phyloP scores from a whole-genome alignment of 1,139 yeast species.

The Zygosaccharomyces pseudobailii region DNA sequence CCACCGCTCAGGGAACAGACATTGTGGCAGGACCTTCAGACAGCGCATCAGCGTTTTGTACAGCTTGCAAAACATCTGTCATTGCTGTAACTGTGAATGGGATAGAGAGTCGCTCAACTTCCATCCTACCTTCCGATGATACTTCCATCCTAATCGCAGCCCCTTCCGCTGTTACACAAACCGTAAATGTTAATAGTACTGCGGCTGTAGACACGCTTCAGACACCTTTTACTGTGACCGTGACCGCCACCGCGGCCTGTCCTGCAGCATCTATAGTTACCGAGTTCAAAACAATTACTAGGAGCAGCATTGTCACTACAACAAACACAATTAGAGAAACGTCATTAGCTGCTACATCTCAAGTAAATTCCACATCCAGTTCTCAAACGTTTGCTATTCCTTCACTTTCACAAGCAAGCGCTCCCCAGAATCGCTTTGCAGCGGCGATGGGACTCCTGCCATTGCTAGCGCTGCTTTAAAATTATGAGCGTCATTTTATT shows the following conservation, averaged over 20 bases:
- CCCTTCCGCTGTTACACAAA: background rate
- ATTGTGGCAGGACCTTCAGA: too few relatives aligned
- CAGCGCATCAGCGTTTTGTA: too few relatives aligned
- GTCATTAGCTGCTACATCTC: slow-evolving; percentile 1
- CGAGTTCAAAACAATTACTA: background rate
- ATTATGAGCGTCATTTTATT: background rate
- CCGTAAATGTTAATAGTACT: background rate
- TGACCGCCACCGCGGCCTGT: background rate
- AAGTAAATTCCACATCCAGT: background rate
- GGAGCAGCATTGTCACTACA: background rate
- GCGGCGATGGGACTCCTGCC: background rate
- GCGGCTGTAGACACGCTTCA: background rate
- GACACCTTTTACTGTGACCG: background rate
- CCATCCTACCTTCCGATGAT: background rate
- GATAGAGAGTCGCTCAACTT: too few relatives aligned
- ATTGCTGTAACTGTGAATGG: too few relatives aligned
- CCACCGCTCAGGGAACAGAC: too few relatives aligned
- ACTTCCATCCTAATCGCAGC: background rate
- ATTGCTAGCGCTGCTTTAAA: background rate
- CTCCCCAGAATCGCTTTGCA: background rate
- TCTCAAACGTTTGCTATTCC: background rate
- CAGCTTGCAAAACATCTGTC: too few relatives aligned
- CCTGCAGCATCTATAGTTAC: background rate
- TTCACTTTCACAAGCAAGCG: background rate
- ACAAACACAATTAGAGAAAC: background rate